Evolutionary conservation across 73 alveolate genomes (phyloP), one percentile per base, ranked within the genome.

Genomic region (Paramecium sonneborni): DNA sequence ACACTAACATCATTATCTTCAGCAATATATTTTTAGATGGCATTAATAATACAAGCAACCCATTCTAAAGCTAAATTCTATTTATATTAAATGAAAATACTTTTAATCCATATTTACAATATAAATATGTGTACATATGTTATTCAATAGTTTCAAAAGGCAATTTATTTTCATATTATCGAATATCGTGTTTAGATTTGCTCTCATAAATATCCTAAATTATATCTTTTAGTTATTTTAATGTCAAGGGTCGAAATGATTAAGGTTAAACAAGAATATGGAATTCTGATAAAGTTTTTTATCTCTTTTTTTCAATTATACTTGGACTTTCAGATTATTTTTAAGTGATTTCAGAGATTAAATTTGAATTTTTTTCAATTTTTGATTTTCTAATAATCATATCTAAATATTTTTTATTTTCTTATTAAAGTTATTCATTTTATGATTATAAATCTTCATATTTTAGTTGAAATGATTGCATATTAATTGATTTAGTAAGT

Each of bases 91-190:
- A 30, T 30, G 12, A 30, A 12, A 12, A 30, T 62, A 62, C 84
- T 32, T 97, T 97, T 2, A 97, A 94, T 6, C 99, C 99, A 93
- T 92, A 97, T 92, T 96, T 97, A 69, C 95, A 93, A 94, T 95
- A 92, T 57, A 97, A 94, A 93, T 74, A 96, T 46, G 98, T 96
- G 89, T 96, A 95, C 93, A 97, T 86, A 92, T 93, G 95, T 92
- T 97, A 94, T 82, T 97, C 99, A 97, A 97, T 95, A 1, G 99
- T 97, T 91, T 97, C 99, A 57, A 88, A 62, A 37, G 97, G 96
- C 79, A 86, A 74, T 55, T 86, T 93, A 46, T 92, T 88, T 48
- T 97, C 99, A 57, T 84, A 70, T 85, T 98, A 92, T 76, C 94
- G 92, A 41, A 87, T 85, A 91, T 97, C 99, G 91, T 93, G 95